Base-by-base conservation (phyloP, 768 basidiomycete species). In the Dacryopinax spathularia region DNA sequence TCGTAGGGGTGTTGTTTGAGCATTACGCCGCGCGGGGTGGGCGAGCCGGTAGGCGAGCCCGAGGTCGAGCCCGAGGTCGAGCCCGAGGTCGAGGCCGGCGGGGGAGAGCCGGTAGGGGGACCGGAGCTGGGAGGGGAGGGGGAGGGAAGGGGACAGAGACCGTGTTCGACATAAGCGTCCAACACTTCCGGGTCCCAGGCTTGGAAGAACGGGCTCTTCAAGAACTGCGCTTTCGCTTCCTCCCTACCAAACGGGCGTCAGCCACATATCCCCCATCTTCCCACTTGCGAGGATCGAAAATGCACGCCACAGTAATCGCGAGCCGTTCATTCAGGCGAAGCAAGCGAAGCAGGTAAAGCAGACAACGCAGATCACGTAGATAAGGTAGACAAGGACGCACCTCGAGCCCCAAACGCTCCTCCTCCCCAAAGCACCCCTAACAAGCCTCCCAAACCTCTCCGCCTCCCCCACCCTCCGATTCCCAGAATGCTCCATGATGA, bases 101-200 rank as follows among this genome's bases (percentile, higher is more conserved):
- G 31, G 48, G 48, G 29, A 66, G 44, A 34, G 34, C 22, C 34
- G 27, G 31, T 2, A 36, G n/a, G 31, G 18, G 63, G 16, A 66
- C 56, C 48, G 34, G 7, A 16, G 33, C 16, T 2, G 7, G 12
- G n/a, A 60, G 2, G 27, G 35, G 10, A 31, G 20, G 20, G 20
- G 12, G 31, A 15, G 39, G 41, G 22, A 13, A 25, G 62, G 68
- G 7, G 61, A 75, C 75, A 76, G 4, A 86, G 74, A 2, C 79
- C 88, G 64, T 82, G 78, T 31, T 85, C 78, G 63, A 88, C 73
- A 69, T 90, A 91, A 20, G 76, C 63, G 36, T 77, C 73, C 29
- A 91, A 76, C 2, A 81, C 83, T 0, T 77, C 79, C 0, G 83
- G 81, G 69, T 90, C 78, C 90, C 89, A 91, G 1, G 77, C 73